Percentiles rank a stretch among this genome's conserved stretches.
phyloP scores from a whole-genome alignment of 441 rosid genomes.

The Arabidopsis lyrata region DNA sequence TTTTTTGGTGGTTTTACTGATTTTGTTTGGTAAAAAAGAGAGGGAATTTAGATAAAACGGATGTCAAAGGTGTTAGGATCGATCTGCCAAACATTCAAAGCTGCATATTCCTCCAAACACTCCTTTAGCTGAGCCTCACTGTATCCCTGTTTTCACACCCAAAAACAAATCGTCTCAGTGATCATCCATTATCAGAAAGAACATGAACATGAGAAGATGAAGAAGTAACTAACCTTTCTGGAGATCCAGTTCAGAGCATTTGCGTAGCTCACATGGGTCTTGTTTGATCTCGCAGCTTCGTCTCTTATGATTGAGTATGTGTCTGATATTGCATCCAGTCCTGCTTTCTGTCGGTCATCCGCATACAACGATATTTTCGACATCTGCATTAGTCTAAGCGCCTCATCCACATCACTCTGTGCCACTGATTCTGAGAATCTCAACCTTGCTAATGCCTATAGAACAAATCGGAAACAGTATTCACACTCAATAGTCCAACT shows the following conservation, averaged over 20 bases:
- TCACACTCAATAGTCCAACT: constrained; percentile 1
- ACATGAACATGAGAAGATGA: constrained; percentile 6
- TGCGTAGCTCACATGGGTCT: constrained; percentile 83
- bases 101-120: constrained; percentile 97
- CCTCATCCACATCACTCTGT: constrained; percentile 99
- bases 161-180: constrained; percentile 24
- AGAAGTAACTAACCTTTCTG: constrained; percentile 74
- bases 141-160: constrained; percentile 78
- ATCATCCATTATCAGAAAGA: neutral
- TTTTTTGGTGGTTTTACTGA: neutral
- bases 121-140: constrained; percentile 99
- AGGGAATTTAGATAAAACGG: constrained; percentile 68
- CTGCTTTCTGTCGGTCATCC: constrained; percentile 89
- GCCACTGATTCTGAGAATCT: constrained; percentile 96
- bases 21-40: constrained; percentile 26
- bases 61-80: constrained; percentile 95
- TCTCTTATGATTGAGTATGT: constrained; percentile 96
- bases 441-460: constrained; percentile 94
- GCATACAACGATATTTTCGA: constrained; percentile 98
- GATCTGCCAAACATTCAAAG: constrained; percentile 97
- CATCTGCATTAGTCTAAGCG: constrained; percentile 98
- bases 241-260: constrained; percentile 98
- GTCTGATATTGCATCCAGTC: constrained; percentile 98
- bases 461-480: constrained; percentile 12
- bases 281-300: constrained; percentile 93